Evolutionary conservation across 164 flowering plant genomes (phyloP), one percentile per base, ranked within the genome.

Genomic region (Platanus orientalis): DNA sequence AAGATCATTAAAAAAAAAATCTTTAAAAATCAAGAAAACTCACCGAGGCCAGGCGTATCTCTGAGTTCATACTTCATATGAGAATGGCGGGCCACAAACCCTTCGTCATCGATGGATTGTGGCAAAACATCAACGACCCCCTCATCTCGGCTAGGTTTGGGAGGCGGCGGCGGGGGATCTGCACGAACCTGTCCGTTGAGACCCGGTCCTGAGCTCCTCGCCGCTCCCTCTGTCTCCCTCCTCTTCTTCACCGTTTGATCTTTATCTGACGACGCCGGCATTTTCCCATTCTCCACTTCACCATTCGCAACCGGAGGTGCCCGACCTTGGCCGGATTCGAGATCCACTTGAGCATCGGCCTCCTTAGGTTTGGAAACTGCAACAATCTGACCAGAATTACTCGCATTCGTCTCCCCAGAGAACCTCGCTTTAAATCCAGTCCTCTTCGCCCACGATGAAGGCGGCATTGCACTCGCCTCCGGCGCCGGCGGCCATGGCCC

Each of bases 51-150:
- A 62, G 99, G 99, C 0, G 84, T 73, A 69, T 94, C 99, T 73
- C 99, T 82, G 48, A 89, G 90, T 76, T 88, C 93, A 60, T 94
- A 91, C 80, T 89, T 94, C 97, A 94, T 84, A 72, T 86, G 90
- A 32, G 88, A 69, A 28, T 82, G 86, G 48, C 93, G 79, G 13
- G 67, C 67, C 17, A 64, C 77, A 73, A 83, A 76, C 25, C 77
- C 90, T 64, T 84, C 96, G 62, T 89, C 97, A 7, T 80, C 93
- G 51, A 69, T 64, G 21, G 63, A 32, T 61, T 75, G 89, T 1
- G 83, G 91, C 80, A 82, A 64, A 32, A 71, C 85, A 60, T 79
- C 88, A 3, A 72, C 72, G 12, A 29, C 83, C 32, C 80, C 90
- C 64, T 76, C 90, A 58, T 60, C 66, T 12, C 73, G 67, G n/a